Conservation (phyloP, 352 stramenopile genomes). For the Phytophthora constricta region DNA sequence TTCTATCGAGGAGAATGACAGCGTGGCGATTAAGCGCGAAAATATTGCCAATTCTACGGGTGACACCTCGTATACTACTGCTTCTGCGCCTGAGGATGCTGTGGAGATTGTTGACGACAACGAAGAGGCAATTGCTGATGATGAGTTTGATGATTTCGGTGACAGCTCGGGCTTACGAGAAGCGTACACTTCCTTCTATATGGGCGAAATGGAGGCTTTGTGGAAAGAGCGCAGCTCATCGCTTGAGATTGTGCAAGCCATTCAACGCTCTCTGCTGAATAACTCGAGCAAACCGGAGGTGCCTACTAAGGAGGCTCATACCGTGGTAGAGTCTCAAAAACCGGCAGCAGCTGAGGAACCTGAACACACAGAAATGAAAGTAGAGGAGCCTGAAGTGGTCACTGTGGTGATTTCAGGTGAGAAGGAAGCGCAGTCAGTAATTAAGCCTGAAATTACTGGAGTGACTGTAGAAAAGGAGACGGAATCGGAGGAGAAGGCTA, state of each 20-base stretch:
- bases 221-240: slow-evolving; percentile 85
- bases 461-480: no score
- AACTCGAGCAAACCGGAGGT: slow-evolving; percentile 14
- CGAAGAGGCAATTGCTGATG: slow-evolving; percentile 7
- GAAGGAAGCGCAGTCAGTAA: slow-evolving; percentile 8
- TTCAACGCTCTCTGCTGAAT: slow-evolving; percentile 65
- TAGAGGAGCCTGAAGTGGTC: slow-evolving; percentile 19
- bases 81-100: slow-evolving; percentile 9
- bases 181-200: slow-evolving; percentile 82
- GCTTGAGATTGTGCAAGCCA: slow-evolving; percentile 76
- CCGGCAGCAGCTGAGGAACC: slow-evolving; percentile 1
- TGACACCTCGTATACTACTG: slow-evolving; percentile 6
- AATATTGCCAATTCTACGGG: slow-evolving; percentile 40
- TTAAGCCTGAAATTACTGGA: no score
- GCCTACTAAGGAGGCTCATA: slow-evolving; percentile 4
- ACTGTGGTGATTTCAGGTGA: no score
- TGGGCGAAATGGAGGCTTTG: slow-evolving; percentile 78
- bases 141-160: slow-evolving; percentile 38
- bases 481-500: slow-evolving; percentile 9
- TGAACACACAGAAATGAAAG: slow-evolving; percentile 38
- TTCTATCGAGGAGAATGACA: slow-evolving; percentile 25
- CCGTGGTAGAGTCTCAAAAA: slow-evolving; percentile 9
- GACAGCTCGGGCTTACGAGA: slow-evolving; percentile 64
- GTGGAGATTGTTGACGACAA: slow-evolving; percentile 31
- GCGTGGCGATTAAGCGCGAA: slow-evolving; percentile 53